Evolutionary conservation across 169 alveolate species (phyloP), one percentile per base, ranked within the genome.

Genomic region (Gregarina niphandrodes): DNA sequence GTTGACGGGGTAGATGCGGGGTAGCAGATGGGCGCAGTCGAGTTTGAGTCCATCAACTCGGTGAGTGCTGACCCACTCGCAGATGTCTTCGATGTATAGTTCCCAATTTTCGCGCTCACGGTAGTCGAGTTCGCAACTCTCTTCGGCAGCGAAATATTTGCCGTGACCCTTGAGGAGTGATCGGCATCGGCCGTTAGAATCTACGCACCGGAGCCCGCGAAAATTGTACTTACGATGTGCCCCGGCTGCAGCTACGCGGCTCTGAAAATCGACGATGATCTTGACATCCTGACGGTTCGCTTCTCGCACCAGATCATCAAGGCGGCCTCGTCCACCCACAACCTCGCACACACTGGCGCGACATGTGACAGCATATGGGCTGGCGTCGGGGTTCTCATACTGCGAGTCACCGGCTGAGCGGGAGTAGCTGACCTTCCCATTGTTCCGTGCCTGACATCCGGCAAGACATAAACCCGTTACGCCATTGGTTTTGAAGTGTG

Each of bases 371-470:
- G 85, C 80, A 42, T 73, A 54, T 11, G 89, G 82, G 37, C 63
- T 42, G 0, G 77, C 77, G 36, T 77, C 77, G n/a, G n/a, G n/a
- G n/a, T n/a, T n/a, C n/a, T n/a, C n/a, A n/a, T n/a, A n/a, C n/a
- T n/a, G n/a, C n/a, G n/a, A n/a, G n/a, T n/a, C n/a, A n/a, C n/a
- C n/a, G n/a, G n/a, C n/a, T n/a, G n/a, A n/a, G n/a, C n/a, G 17
- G 46, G 49, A 30, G 52, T 71, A 70, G 29, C 49, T 16, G 4
- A 36, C 48, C 0, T 61, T 53, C n/a, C 73, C 70, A 49, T 61
- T 70, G 41, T 77, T 82, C 41, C 90, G 45, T 56, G 74, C 83
- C 38, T 72, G 53, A 0, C 69, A 75, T 7, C 86, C 86, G 74
- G 65, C 64, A 32, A 79, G 42, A 40, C 71, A 72, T 6, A 72